Base-by-base conservation (phyloP, 108 stramenopile genomes). In the Cyclostephanos invisitatus region DNA sequence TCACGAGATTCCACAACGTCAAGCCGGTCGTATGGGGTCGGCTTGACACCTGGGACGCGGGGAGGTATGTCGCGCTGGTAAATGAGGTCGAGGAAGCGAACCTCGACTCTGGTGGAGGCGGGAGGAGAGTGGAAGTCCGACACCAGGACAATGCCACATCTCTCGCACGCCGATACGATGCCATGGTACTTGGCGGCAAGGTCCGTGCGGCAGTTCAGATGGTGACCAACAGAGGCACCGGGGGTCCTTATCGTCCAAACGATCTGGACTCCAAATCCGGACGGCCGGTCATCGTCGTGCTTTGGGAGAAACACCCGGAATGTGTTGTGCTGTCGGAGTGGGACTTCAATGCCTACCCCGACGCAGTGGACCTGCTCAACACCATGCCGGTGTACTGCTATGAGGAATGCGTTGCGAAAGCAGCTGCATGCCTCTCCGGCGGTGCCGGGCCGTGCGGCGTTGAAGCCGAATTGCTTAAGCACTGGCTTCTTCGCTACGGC, bases 271-370 rank as follows among this genome's bases (percentile, higher is more conserved):
- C 59, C 20, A 75, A 68, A 46, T 29, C 74, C 14, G 74, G 74
- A 14, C 7, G 9, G 2, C 55, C 74, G 17, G 74, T 68, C 15
- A 36, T 25, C 38, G 65, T 69, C 22, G 68, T 65, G 22, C 68
- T 76, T 7, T 61, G 62, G n/a, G 21, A 27, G 32, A 76, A 69
- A 50, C 68, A 76, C 49, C 75, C 75, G 11, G 56, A 57, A 6
- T 28, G 15, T 3, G 15, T 24, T 3, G 28, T 57, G 15, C 56
- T 28, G 2, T 28, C 24, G 5, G 56, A 57, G 56, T 20, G 24
- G 28, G 56, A 27, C 27, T 67, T 67, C 53, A 50, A 67, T 9
- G 24, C 20, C 21, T 53, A 67, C 53, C 66, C 66, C 14, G 49
- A 53, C 50, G 48, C 27, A 8, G 18, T 5, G 10, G 63, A 50